Base-by-base conservation (phyloP, 2,329 filamentous ascomycete species). In the Mariannaea sp. region DNA sequence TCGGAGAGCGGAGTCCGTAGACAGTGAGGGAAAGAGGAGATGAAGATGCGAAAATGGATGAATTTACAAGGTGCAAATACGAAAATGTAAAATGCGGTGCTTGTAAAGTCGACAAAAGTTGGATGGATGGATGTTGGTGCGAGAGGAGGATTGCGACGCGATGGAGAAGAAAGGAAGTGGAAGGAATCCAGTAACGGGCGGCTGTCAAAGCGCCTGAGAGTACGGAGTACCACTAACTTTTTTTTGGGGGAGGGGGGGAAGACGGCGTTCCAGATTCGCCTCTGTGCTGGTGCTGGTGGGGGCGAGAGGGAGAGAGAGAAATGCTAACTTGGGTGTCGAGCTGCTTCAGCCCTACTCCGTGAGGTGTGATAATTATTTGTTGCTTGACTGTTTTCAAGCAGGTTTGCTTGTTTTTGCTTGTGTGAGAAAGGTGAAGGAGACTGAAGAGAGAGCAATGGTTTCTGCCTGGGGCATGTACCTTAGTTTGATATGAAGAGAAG, bases 151-250 rank as follows among this genome's bases (percentile, higher is more conserved):
- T n/a, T n/a, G n/a, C n/a, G n/a, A n/a, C n/a, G n/a, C n/a, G 55
- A 54, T 55, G 55, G 51, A 30, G 44, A 55, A 43, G 57, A 40
- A 40, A 54, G 36, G 49, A 54, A 46, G 51, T 47, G 53, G 52
- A 43, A 44, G 58, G 57, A 41, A 32, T 17, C 14, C 19, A 24
- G 14, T 22, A 32, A 36, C 27, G 24, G 43, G 30, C 13, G 30
- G 24, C 36, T 36, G 49, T 40, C 30, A 48, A 26, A 49, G 53
- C 46, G 53, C 17, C 50, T 42, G 49, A 39, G 57, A 36, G 56
- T 52, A 41, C 36, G 45, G 16, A 51, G 36, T 27, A 32, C 61
- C 61, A 61, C 61, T 62, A 41, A 32, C 17, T 48, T 58, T 49
- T 47, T 40, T 41, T 44, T 38, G 29, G 47, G 44, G 26, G 46